Evolutionary conservation across 2,329 filamentous ascomycete genomes (phyloP).

Genomic region (Hypoxylon sp.): DNA sequence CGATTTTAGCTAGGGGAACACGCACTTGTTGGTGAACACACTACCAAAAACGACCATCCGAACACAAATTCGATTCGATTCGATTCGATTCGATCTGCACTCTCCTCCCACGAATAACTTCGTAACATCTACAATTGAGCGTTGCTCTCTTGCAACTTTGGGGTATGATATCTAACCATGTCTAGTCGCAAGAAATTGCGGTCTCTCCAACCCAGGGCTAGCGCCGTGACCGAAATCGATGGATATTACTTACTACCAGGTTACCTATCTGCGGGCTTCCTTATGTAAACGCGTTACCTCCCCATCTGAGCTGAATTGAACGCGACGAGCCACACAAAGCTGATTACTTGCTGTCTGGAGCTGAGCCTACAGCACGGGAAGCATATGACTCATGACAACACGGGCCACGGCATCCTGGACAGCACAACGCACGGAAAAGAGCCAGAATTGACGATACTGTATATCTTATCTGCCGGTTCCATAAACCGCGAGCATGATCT

Average conservation of each 20-base stretch:
- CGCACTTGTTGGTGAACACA: not conserved
- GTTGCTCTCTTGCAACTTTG: not conserved
- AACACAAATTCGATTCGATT: no score
- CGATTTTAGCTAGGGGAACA: not conserved
- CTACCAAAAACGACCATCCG: not conserved
- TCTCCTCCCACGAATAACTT: conserved; percentile 5
- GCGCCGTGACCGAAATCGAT: not conserved
- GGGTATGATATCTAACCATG: not conserved
- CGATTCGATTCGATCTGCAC: not conserved
- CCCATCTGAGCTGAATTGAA: not conserved
- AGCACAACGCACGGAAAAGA: not conserved
- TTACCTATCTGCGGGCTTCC: conserved; percentile 9
- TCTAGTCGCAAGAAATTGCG: not conserved
- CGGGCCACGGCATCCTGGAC: not conserved
- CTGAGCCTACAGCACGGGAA: not conserved
- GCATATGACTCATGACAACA: not conserved
- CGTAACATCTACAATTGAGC: not conserved
- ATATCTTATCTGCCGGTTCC: not conserved
- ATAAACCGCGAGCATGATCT: conserved; percentile 24
- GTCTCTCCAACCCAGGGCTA: conserved; percentile 1
- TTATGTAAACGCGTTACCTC: conserved; percentile 18
- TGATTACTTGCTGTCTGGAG: not conserved
- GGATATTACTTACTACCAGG: not conserved
- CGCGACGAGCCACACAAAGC: not conserved
- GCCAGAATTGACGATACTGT: not conserved